Percentiles rank a stretch among this genome's conserved stretches.
Evolutionary conservation across 1,284 basidiomycete species (phyloP).

Genomic region (Malassezia sympodialis): DNA sequence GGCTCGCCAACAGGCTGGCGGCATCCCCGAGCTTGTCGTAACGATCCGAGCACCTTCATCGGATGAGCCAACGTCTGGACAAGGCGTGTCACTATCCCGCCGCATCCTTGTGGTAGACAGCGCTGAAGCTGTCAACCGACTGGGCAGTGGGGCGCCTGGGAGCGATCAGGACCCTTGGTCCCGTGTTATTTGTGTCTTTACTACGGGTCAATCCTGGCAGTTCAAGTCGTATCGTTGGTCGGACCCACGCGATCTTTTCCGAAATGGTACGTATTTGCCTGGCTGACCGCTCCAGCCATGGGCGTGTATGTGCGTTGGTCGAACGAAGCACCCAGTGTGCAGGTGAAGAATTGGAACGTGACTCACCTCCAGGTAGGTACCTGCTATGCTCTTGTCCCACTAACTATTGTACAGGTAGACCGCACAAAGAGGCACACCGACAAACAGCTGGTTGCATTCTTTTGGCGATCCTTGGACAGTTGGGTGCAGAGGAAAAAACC

Average conservation of each 20-base stretch:
- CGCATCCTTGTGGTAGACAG: conserved; percentile 78
- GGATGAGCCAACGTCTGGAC: conserved; percentile 1
- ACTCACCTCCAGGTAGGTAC: conserved; percentile 69
- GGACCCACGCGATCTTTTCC: conserved; percentile 79
- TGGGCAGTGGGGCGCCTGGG: conserved; percentile 53
- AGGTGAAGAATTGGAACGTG: conserved; percentile 93
- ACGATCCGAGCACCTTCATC: conserved; percentile 31
- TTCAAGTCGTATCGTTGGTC: conserved; percentile 92
- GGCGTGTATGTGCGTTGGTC: conserved; percentile 71
- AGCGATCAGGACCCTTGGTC: conserved; percentile 53
- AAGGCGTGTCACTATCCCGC: conserved; percentile 27
- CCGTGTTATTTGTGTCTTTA: conserved; percentile 89
- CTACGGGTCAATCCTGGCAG: conserved; percentile 94
- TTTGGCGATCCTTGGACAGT: conserved; percentile 80
- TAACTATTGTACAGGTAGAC: conserved; percentile 26
- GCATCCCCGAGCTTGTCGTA: conserved; percentile 32
- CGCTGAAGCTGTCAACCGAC: conserved; percentile 79
- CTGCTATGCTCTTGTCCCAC: conserved; percentile 16
- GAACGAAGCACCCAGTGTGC: conserved; percentile 75
- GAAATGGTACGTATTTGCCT: conserved; percentile 60
- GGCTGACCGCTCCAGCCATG: conserved; percentile 23
- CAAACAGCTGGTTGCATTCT: conserved; percentile 83
- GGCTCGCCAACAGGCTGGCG: conserved; percentile 33
- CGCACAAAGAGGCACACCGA: conserved; percentile 67
- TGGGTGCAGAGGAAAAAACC: conserved; percentile 57